Base-by-base conservation (phyloP, 805 yeast species). In the Wickerhamiella siamensis region DNA sequence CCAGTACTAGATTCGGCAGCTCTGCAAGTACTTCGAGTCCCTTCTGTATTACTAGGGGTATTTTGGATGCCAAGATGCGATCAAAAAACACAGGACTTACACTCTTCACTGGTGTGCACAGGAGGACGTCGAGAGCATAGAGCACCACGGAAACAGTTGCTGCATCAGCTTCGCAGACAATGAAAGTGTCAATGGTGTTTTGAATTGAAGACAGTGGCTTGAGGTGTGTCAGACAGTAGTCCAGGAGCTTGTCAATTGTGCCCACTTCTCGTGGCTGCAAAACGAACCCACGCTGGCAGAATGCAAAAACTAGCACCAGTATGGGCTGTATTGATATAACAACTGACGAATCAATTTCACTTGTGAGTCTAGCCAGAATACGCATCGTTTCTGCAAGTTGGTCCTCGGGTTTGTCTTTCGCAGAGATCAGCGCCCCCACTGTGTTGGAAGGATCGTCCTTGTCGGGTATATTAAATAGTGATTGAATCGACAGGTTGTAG, bases 111-210 rank as follows among this genome's bases (percentile, higher is more conserved):
- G 29, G 29, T 8, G 12, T 8, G 29, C 29, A 24, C 10, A 12
- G 10, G 16, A 49, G 48, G 2, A 42, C 34, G 31, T 49, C 51
- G 8, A 49, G 29, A 2, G 39, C 27, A 41, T 47, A 49, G 33
- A 47, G 20, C 4, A 43, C 18, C 17, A 37, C 36, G 4, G 46
- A 34, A 4, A 50, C 31, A 4, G 31, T 24, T 14, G 42, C 22
- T 3, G 38, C 41, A 21, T 34, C 33, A 1, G 3, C n/a, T 16
- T 39, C 14, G 10, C 29, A 14, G 16, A 48, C 17, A 31, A 39
- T n/a, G 8, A 26, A 26, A 16, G 33, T 31, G n/a, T 31, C 19
- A 15, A 31, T 33, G n/a, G 46, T 15, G 6, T 36, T 38, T 8
- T 31, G 37, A 15, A 43, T 40, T 12, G 22, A 4, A 2, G 48